Percentiles rank a stretch among this genome's conserved stretches.
Conservation (phyloP, 257 asterid genomes). For the Solanum chilense region DNA sequence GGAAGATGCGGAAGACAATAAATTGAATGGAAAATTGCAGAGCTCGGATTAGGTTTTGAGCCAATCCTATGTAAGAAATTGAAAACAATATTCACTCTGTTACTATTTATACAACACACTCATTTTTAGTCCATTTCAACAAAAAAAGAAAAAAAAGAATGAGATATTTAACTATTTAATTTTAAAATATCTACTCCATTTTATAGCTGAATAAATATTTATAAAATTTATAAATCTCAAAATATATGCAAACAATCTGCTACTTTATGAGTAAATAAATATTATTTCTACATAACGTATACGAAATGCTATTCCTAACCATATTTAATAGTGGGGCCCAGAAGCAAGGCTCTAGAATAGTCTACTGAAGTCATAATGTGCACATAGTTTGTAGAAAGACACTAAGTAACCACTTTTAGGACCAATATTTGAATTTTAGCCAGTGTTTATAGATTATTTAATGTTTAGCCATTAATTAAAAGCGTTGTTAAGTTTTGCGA, state of each 20-base stretch:
- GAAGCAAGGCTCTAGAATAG: not conserved
- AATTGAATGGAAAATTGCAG: not conserved
- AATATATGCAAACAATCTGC: too few species aligned
- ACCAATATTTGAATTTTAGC: not conserved
- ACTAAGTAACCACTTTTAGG: not conserved
- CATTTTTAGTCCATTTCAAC: not conserved
- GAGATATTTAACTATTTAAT: not conserved
- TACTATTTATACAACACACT: not conserved
- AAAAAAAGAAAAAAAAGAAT: too few species aligned
- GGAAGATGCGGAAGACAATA: not conserved
- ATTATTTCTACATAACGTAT: not conserved
- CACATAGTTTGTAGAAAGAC: not conserved
- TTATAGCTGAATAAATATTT: not conserved
- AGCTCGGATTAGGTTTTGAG: not conserved
- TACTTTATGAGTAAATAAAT: not conserved
- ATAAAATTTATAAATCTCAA: not conserved
- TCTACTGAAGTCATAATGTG: not conserved
- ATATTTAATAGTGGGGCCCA: not conserved
- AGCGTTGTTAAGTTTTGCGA: not conserved
- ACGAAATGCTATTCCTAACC: not conserved
- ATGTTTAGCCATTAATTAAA: not conserved
- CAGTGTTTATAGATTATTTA: not conserved
- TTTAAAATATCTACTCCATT: not conserved
- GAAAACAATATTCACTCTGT: not conserved
- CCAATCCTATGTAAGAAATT: not conserved